Conservation (phyloP, 129 eudicot genomes). For the Flaveria robusta region DNA sequence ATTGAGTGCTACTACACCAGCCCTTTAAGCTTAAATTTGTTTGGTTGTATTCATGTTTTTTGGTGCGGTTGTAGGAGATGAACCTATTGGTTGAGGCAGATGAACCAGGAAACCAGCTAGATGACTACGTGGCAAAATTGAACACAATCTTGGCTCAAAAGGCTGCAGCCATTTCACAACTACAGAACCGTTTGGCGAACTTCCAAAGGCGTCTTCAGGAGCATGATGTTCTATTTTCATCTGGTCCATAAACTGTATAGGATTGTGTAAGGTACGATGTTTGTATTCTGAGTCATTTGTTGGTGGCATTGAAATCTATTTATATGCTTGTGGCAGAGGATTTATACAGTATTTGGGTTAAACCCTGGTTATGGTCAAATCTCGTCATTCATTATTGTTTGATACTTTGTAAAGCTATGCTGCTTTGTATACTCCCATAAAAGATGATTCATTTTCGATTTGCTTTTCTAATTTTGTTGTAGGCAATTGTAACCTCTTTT, state of each 20-base stretch:
- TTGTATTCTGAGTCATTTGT: conserved; percentile 3
- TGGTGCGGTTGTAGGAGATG: conserved; percentile 67
- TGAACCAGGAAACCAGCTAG: conserved; percentile 92
- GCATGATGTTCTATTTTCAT: conserved; percentile 77
- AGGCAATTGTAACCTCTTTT: neutral
- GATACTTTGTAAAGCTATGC: conserved; percentile 23
- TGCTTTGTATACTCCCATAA: conserved; percentile 18
- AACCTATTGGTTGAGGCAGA: conserved; percentile 90
- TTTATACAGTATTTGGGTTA: conserved; percentile 19
- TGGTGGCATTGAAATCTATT: conserved; percentile 13
- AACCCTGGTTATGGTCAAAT: conserved; percentile 22
- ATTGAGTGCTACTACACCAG: no score
- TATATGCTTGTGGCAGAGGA: conserved; percentile 4
- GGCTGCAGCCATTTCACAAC: conserved; percentile 77
- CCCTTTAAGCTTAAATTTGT: neutral
- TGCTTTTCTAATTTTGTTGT: neutral
- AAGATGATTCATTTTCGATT: conserved; percentile 20
- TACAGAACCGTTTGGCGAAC: conserved; percentile 81
- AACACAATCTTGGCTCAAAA: conserved; percentile 80
- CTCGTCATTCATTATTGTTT: conserved; percentile 38
- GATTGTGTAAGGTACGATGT: neutral
- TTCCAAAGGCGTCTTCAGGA: conserved; percentile 85
- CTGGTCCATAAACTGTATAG: conserved; percentile 47
- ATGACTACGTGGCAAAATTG: conserved; percentile 67
- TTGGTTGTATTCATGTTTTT: neutral